Evolutionary conservation across 441 rosid genomes (phyloP).

Genomic region (Adansonia madagascariensis): DNA sequence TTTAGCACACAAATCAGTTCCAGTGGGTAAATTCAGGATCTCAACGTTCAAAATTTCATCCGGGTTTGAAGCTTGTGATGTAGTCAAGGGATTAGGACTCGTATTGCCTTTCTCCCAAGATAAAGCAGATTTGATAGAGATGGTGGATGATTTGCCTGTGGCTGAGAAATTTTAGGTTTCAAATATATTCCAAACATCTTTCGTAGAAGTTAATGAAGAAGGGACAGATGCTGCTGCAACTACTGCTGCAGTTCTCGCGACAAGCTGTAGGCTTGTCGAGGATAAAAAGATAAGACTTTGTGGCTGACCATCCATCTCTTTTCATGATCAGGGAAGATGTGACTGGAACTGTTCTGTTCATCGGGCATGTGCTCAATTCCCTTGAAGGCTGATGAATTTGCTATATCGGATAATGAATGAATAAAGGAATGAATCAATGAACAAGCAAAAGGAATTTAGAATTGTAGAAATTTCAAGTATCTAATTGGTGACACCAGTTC

Average conservation of each 20-base stretch:
- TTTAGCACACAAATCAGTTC: slow-evolving; percentile 45
- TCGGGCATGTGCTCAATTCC: slow-evolving; percentile 73
- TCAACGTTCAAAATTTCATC: slow-evolving; percentile 72
- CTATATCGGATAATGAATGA: not conserved
- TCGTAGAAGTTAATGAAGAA: slow-evolving; percentile 86
- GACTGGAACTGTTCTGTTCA: slow-evolving; percentile 65
- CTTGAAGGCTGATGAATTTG: slow-evolving; percentile 29
- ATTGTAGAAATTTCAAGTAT: too few species aligned
- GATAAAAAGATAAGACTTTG: slow-evolving; percentile 40
- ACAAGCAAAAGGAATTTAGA: too few species aligned
- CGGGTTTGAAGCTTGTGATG: slow-evolving; percentile 66
- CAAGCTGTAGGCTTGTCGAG: not conserved
- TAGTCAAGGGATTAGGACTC: slow-evolving; percentile 63
- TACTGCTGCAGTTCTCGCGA: slow-evolving; percentile 38
- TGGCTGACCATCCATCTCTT: slow-evolving; percentile 83
- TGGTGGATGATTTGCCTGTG: slow-evolving; percentile 57
- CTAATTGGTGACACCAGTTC: too few species aligned
- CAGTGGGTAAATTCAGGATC: slow-evolving; percentile 59
- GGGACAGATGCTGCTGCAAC: slow-evolving; percentile 84
- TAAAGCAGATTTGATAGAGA: slow-evolving; percentile 66
- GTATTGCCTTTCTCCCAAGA: slow-evolving; percentile 50
- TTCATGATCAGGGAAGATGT: slow-evolving; percentile 66
- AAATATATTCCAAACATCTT: slow-evolving; percentile 67
- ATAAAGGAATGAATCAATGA: too few species aligned
- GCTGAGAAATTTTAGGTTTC: slow-evolving; percentile 49